These are phyloP conservation scores for Clarireedia monteithiana DNA, from an alignment of 2,329 filamentous ascomycete species.

Conservation along the genomic window DNA sequence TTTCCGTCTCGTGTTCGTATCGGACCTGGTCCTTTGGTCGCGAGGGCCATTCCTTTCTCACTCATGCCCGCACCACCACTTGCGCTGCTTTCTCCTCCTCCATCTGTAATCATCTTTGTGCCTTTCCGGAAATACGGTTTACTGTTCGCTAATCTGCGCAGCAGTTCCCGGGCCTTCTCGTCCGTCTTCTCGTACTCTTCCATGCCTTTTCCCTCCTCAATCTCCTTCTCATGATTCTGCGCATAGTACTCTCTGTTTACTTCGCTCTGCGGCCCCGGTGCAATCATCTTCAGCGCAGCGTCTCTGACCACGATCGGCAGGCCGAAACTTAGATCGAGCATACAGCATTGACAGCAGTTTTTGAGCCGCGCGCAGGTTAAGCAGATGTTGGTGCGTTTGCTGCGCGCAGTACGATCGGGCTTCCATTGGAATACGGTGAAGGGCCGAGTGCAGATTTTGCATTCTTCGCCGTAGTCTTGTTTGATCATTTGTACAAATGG, in stretches of 20 bases:
- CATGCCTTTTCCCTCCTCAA: conserved; percentile 80
- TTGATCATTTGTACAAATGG: conserved; percentile 99
- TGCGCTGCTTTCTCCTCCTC: conserved; percentile 12
- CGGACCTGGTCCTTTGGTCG: conserved; percentile 57
- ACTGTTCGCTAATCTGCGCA: conserved; percentile 78
- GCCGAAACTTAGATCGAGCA: conserved; percentile 95
- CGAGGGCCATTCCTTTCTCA: conserved; percentile 33
- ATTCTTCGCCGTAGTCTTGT: conserved; percentile 73
- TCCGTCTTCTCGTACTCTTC: conserved; percentile 97
- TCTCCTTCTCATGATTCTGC: conserved; percentile 91
- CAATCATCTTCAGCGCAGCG: conserved; percentile 95
- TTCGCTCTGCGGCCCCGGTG: conserved; percentile 81
- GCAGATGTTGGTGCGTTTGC: conserved; percentile 92
- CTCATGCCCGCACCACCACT: conserved; percentile 30
- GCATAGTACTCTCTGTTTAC: conserved; percentile 98
- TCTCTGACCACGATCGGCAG: conserved; percentile 91
- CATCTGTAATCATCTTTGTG: conserved; percentile 48
- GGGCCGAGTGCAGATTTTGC: conserved; percentile 76
- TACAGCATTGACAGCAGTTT: conserved; percentile 98
- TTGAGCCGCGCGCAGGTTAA: conserved; percentile 94
- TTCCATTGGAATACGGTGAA: conserved; percentile 97
- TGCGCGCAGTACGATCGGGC: conserved; percentile 80
- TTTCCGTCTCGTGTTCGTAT: conserved; percentile 68
- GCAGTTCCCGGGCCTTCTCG: conserved; percentile 85
- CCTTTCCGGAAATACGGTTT: conserved; percentile 95